A percentile compares a stretch with the other conserved stretches of the same genome.
These are phyloP conservation scores for Vicia villosa DNA, from an alignment of 306 rosid species.

Conservation along the genomic window DNA sequence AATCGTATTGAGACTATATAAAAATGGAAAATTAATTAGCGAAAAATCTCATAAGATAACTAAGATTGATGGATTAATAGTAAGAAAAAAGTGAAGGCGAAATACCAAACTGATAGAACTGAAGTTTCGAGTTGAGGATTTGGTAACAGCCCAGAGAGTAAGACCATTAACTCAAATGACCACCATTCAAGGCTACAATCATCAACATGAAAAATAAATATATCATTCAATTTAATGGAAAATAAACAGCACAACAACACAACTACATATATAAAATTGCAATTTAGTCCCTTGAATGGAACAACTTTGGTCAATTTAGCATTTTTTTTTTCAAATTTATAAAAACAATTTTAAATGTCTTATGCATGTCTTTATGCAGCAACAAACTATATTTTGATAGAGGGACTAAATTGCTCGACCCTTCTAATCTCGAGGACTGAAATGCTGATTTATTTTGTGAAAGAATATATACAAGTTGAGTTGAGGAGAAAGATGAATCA, in stretches of 20 bases:
- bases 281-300: not conserved
- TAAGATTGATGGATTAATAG: not conserved
- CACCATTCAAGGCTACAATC: conserved; percentile 67
- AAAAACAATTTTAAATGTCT: too few species aligned
- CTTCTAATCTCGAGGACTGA: not conserved
- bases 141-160: conserved; percentile 75
- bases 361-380: too few species aligned
- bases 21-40: conserved; percentile 17
- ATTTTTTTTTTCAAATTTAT: too few species aligned
- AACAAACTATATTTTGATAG: too few species aligned
- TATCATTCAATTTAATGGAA: not conserved
- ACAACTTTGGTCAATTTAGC: not conserved
- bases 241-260: not conserved
- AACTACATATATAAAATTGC: not conserved
- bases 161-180: conserved; percentile 64
- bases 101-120: conserved; percentile 76
- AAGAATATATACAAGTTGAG: not conserved
- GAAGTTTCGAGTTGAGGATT: conserved; percentile 90
- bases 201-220: conserved; percentile 24
- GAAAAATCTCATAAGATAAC: not conserved
- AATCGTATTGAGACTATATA: conserved; percentile 57
- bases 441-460: not conserved
- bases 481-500: conserved; percentile 30
- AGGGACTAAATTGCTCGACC: not conserved
- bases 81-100: not conserved